Evolutionary conservation across 257 asterid species (phyloP), one percentile per base, ranked within the genome.

Genomic region (Cruciata laevipes): DNA sequence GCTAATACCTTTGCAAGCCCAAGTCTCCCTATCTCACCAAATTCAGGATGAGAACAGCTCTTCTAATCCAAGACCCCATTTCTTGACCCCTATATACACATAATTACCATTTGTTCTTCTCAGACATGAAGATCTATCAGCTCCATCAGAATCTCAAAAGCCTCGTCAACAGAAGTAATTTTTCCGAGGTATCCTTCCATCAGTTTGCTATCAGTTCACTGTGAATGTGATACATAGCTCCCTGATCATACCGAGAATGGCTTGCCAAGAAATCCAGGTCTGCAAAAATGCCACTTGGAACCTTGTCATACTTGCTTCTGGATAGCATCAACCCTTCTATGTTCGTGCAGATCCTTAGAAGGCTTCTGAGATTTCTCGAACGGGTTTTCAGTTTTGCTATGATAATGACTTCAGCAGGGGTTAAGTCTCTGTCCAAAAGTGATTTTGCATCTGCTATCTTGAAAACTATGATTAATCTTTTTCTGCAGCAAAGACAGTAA

Each of bases 101-200:
- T 66, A 44, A 59, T 59, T 60, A 30, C 21, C 63, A n/a, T 66
- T 31, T 1, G 66, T 42, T 40, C 66, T 52, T 55, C 64, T 69
- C 25, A 75, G 71, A 69, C 12, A 62, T 44, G 68, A 58, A 65
- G 68, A 63, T 75, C 75, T 17, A 65, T 33, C 53, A 72, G 76
- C 49, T 72, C 71, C 60, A 72, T 40, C 35, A 65, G 27, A 47
- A 74, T 38, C 59, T 49, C 72, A 24, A 67, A 73, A 32, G 77
- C 73, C 10, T 68, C 60, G 42, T 72, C 67, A 2, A 57, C n/a
- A 16, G 47, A 57, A 30, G 58, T 40, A 27, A 65, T 35, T 38
- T 44, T 14, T 10, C 76, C 76, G 14, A 72, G 76, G 58, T 65
- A 65, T 31, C 76, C 71, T 72, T 72, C 76, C 76, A 72, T 53